Evolutionary conservation across 1,284 basidiomycete species (phyloP), one percentile per base, ranked within the genome.

Genomic region (Omphalotus olearius): DNA sequence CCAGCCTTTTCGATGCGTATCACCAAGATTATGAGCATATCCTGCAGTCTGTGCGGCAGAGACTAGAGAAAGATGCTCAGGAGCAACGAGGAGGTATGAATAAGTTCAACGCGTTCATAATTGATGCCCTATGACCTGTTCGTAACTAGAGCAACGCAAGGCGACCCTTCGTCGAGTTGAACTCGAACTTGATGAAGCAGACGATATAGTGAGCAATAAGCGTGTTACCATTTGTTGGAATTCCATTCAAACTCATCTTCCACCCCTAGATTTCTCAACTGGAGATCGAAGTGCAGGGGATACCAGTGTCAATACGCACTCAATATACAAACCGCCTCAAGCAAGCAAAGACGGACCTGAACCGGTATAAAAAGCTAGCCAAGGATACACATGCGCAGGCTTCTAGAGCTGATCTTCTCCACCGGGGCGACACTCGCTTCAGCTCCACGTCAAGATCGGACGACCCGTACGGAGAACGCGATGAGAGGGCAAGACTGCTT

Each of bases 281-380:
- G 81, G 94, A 98, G 65, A 83, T 96, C 49, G 95, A 98, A 69
- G 85, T 96, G 17, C 93, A 93, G 60, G 90, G 90, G 3, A 93
- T 97, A 66, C 93, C 93, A 0, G 81, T 89, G 60, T 91, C 88
- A 35, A 78, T 94, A 60, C 79, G 84, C 52, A 64, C 79, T 0
- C 81, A 80, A 35, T 91, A 92, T 66, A 75, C 82, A 48, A 62
- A 75, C 14, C 81, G 88, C 54, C 76, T 93, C 39, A 79, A 79
- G 55, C 71, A 80, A 25, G 79, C 83, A 49, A 91, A 91, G 65
- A 63, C 77, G 0, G 85, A 85, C 50, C 74, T 96, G 1, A 75
- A 78, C 26, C 78, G 79, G 57, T 84, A 81, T 69, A 93, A 93
- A 75, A 87, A 88, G 64, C 73, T 80, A 39, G 88, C 75, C 62